A percentile compares a stretch with the other conserved stretches of the same genome.
Evolutionary conservation across 2,329 filamentous ascomycete genomes (phyloP).

Genomic region (Curvularia eragrostidis): DNA sequence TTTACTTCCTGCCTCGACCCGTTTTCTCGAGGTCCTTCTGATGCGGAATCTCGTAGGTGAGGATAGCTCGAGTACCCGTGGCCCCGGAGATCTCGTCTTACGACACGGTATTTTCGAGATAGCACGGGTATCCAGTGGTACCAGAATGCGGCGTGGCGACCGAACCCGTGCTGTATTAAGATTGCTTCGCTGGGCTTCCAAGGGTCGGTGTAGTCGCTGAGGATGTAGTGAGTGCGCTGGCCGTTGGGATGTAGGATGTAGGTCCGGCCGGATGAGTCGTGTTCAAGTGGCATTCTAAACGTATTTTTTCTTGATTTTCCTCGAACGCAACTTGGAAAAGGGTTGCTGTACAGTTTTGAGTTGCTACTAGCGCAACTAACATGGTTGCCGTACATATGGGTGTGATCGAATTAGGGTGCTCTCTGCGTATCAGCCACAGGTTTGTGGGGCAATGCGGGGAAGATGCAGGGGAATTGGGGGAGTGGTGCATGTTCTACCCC

Average conservation of each 20-base stretch:
- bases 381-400: too few relatives aligned
- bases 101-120: conserved; percentile 40
- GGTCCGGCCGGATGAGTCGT: conserved; percentile 31
- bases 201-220: conserved; percentile 37
- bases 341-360: background rate
- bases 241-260: conserved; percentile 40
- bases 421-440: background rate
- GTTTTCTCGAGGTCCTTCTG: background rate
- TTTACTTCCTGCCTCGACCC: background rate
- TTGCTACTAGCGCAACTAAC: background rate
- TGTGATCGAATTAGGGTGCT: background rate
- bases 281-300: conserved; percentile 28
- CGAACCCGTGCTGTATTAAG: conserved; percentile 50
- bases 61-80: conserved; percentile 44
- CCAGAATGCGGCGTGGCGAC: conserved; percentile 44
- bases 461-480: conserved; percentile 2
- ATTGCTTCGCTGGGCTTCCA: conserved; percentile 46
- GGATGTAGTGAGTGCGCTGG: conserved; percentile 43
- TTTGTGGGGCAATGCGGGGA: conserved; percentile 18
- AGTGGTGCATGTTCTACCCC: background rate
- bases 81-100: conserved; percentile 45
- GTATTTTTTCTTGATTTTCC: background rate
- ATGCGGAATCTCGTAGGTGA: conserved; percentile 1
- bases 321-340: background rate
- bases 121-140: conserved; percentile 48